Base-by-base conservation (phyloP, 164 flowering plant genomes). In the Sextonia rubra region DNA sequence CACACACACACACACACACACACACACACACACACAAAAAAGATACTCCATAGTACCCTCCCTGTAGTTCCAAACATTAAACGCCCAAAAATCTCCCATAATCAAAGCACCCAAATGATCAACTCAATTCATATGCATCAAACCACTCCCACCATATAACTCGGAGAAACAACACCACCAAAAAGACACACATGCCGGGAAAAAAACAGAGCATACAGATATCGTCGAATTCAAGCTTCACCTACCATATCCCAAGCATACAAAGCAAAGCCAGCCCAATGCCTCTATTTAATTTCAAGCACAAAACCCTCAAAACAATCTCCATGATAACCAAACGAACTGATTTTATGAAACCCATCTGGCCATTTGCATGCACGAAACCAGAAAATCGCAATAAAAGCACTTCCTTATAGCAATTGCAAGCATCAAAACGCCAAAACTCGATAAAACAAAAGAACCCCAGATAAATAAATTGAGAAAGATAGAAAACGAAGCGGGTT, bases 381-480 rank as follows among this genome's bases (percentile, higher is more conserved):
- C 44, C 12, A 60, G 12, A 23, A 60, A 60, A 60, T 20, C 22
- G 24, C 12, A 60, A 60, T 9, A 60, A 14, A 63, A 63, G 5
- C 20, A 63, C 66, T 64, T 14, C 20, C 8, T 29, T 64, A 15
- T 12, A 12, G 44, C 6, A 18, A 64, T 64, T 64, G 5, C 47
- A 64, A 64, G n/a, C 67, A 29, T 27, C 67, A 61, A 61, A 61
- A 23, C 64, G 12, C 64, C 27, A 61, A 61, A 61, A 22, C 27
- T 24, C 30, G 3, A 61, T 18, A 58, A 58, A 62, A 23, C 12
- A 62, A 62, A 62, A 11, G 14, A 14, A 62, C 65, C 27, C 67
- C 17, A 14, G 18, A 12, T 17, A 23, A 61, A 61, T 12, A 61
- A 61, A 8, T 12, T 23, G 15, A 61, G 12, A 23, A 7, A 15